phyloP scores from a whole-genome alignment of 1,139 yeast genomes.

The Debaryomyces fabryi region DNA sequence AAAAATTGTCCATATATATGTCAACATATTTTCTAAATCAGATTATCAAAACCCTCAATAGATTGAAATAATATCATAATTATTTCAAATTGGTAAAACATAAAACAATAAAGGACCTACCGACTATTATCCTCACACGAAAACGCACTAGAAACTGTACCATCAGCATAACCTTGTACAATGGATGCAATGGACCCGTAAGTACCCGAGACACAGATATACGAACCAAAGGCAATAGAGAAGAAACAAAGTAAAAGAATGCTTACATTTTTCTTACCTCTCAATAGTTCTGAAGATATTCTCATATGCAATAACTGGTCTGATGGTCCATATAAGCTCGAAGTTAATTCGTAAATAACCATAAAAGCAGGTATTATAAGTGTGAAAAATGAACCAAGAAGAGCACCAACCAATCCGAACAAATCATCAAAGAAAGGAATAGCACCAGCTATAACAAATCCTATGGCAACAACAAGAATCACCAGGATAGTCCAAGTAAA shows the following conservation, averaged over 20 bases:
- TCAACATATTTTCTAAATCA: too few species aligned
- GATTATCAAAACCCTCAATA: too few species aligned
- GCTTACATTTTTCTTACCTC: too few species aligned
- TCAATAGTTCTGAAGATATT: background rate
- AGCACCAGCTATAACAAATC: slow-evolving; percentile 18
- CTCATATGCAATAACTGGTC: slow-evolving; percentile 3
- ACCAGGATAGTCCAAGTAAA: slow-evolving; percentile 14
- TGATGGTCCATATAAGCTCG: background rate
- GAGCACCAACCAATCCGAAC: slow-evolving; percentile 10
- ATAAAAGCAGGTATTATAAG: slow-evolving; percentile 15
- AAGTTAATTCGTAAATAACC: slow-evolving; percentile 12
- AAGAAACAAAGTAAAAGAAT: too few species aligned
- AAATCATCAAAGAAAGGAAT: slow-evolving; percentile 18
- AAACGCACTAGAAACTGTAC: slow-evolving; percentile 12
- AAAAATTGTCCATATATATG: too few species aligned
- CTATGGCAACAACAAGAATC: slow-evolving; percentile 12
- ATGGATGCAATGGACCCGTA: slow-evolving; percentile 14
- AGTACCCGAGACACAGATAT: slow-evolving; percentile 12
- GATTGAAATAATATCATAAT: too few species aligned
- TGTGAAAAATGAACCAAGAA: slow-evolving; percentile 14
- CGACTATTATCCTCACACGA: slow-evolving; percentile 15
- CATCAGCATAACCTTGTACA: slow-evolving; percentile 11
- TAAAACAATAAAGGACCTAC: too few species aligned
- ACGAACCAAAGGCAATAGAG: too few species aligned
- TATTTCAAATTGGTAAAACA: too few species aligned